Base-by-base conservation (phyloP, 2,329 filamentous ascomycete species). In the Pleurostoma richardsiae region DNA sequence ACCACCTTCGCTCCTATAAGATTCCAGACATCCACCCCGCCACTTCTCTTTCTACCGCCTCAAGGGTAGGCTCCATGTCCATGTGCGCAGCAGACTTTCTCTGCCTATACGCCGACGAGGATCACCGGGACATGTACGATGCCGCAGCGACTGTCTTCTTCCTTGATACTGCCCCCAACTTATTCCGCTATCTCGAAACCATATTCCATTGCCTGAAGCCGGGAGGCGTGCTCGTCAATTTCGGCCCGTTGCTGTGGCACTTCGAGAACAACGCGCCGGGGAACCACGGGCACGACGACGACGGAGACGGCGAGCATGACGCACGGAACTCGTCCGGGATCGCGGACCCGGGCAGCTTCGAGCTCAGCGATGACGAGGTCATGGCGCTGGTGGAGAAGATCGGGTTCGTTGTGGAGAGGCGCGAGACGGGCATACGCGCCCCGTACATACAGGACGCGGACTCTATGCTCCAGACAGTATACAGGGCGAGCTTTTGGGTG, bases 31-130 rank as follows among this genome's bases (percentile, higher is more conserved):
- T 95, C 1, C 85, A 91, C 61, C 86, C 87, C 0, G 81, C 73
- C 3, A 71, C 73, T 2, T 68, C 72, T 0, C 71, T 92, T 42
- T 61, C 68, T 5, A 48, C 50, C 4, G 50, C 57, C 0, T 39
- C 59, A 29, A 33, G 41, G 10, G 56, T 62, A 29, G 88, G 88
- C 33, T 72, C 82, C 31, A 96, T 99, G 90, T 83, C 82, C 59
- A 97, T 99, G 92, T 85, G 86, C 27, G 88, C 91, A 0, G 90
- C 90, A 4, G 94, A 99, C 63, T 99, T 99, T 59, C 79, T 95
- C 47, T 85, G 90, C n/a, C 67, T 91, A 1, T 99, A 99, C 63
- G 78, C 76, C 29, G 75, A 84, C 48, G 72, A 78, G 1, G 76
- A 79, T 1, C 80, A 88, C 56, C 65, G 69, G 6, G 76, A 75